These are phyloP conservation scores for Syzygium malaccense DNA, from an alignment of 441 rosid species.

Conservation along the genomic window DNA sequence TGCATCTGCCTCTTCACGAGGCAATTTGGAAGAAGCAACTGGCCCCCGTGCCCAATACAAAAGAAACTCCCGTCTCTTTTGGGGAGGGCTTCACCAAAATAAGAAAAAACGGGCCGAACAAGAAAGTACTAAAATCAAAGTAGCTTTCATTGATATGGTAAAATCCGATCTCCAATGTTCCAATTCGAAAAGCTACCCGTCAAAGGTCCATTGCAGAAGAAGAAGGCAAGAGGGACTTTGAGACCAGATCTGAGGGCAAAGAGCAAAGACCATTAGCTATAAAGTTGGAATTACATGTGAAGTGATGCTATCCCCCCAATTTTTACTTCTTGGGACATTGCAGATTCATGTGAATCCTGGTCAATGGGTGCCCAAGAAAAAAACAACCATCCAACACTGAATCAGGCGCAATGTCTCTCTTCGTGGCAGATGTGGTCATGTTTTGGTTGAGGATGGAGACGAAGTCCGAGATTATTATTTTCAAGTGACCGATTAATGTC, in stretches of 20 bases:
- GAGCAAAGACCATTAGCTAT: neutral
- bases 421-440: neutral
- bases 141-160: neutral
- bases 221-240: neutral
- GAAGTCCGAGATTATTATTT: neutral
- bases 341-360: neutral
- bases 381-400: neutral
- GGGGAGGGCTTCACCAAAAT: neutral
- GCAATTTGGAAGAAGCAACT: neutral
- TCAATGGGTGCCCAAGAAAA: neutral
- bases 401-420: neutral
- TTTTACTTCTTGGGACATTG: neutral
- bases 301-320: neutral
- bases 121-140: neutral
- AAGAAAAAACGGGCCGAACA: neutral
- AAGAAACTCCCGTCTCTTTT: neutral
- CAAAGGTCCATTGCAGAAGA: neutral
- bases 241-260: neutral
- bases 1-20: neutral
- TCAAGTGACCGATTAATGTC: neutral
- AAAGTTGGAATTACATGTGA: neutral
- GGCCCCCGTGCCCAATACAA: neutral
- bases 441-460: neutral
- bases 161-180: neutral
- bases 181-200: neutral